Percentiles rank a stretch among this genome's conserved stretches.
Evolutionary conservation across 169 alveolate genomes (phyloP).

Genomic region (Plasmodium fragile): DNA sequence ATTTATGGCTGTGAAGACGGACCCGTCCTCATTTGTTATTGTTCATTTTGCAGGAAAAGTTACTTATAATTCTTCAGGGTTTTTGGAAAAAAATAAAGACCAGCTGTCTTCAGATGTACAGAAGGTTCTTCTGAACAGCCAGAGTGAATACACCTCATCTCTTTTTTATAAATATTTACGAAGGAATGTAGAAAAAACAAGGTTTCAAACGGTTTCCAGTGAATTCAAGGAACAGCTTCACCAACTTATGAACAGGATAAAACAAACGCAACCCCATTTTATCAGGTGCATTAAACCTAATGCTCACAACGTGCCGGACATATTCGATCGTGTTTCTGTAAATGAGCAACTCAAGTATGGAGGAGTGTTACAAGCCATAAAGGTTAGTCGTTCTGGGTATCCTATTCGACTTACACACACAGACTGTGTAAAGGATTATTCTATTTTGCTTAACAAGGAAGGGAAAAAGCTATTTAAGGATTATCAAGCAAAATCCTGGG

Average conservation of each 20-base stretch:
- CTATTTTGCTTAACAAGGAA: slow-evolving; percentile 78
- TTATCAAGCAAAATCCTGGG: slow-evolving; percentile 27
- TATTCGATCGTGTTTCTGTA: slow-evolving; percentile 92
- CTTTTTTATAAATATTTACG: slow-evolving; percentile 36
- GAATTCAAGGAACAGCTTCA: slow-evolving; percentile 94
- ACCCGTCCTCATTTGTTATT: slow-evolving; percentile 89
- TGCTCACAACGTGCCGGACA: slow-evolving; percentile 86
- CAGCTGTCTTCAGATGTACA: slow-evolving; percentile 89
- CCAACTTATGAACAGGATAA: slow-evolving; percentile 90
- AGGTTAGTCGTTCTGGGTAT: slow-evolving; percentile 96
- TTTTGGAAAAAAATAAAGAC: slow-evolving; percentile 97
- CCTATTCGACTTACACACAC: slow-evolving; percentile 93
- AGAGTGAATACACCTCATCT: slow-evolving; percentile 41
- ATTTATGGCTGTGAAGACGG: slow-evolving; percentile 87
- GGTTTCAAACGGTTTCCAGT: slow-evolving; percentile 89
- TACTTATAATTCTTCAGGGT: slow-evolving; percentile 93
- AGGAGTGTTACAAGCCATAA: slow-evolving; percentile 94
- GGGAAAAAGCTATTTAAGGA: slow-evolving; percentile 30
- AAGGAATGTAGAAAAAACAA: slow-evolving; percentile 64
- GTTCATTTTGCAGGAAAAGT: slow-evolving; percentile 98
- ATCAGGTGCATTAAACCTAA: slow-evolving; percentile 97
- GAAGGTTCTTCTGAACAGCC: slow-evolving; percentile 76
- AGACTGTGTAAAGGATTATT: slow-evolving; percentile 90
- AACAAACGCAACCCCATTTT: slow-evolving; percentile 93
- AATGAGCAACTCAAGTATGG: slow-evolving; percentile 92